Evolutionary conservation across 129 eudicot species (phyloP), one percentile per base, ranked within the genome.

Genomic region (Lactuca sativa): DNA sequence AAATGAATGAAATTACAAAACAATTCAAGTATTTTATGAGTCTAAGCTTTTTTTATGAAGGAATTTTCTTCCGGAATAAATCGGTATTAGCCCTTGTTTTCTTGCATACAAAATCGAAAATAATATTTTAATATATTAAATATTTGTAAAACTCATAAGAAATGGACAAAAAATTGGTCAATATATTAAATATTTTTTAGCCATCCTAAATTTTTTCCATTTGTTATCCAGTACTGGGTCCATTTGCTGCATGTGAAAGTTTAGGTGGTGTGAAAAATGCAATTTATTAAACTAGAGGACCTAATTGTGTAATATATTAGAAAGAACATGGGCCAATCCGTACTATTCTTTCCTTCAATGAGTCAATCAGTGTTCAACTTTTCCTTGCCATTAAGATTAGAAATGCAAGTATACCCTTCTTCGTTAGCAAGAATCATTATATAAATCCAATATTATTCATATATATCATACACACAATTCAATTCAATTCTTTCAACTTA

Each of bases 401-500:
- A 59, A 16, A 69, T 69, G 66, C 53, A 76, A 76, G 38, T 69
- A 69, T 76, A 60, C 76, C 64, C 76, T 69, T 53, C 76, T 62
- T 68, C 51, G 30, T 60, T 51, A 9, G 4, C 70, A 76, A 76
- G 81, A 69, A 61, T 62, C 41, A 54, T 62, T 13, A 61, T 37
- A 69, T 65, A 25, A 76, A 59, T 44, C 64, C 52, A 11, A 60
- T 54, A 37, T 68, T 58, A 21, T 76, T 76, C 67, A 68, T 68
- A 68, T 61, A 76, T 76, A 16, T 14, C 9, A 55, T 32, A 57
- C 52, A 76, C 13, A 31, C 62, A 25, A 25, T 25, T 25, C 30
- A 25, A 25, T 17, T 31, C 71, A 69, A 40, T 18, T 54, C 76
- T 58, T 66, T 37, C 70, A 11, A 58, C 78, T 11, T 33, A 18